Evolutionary conservation across 2,329 filamentous ascomycete species (phyloP).

Genomic region (Teratosphaeria epicoccoides): DNA sequence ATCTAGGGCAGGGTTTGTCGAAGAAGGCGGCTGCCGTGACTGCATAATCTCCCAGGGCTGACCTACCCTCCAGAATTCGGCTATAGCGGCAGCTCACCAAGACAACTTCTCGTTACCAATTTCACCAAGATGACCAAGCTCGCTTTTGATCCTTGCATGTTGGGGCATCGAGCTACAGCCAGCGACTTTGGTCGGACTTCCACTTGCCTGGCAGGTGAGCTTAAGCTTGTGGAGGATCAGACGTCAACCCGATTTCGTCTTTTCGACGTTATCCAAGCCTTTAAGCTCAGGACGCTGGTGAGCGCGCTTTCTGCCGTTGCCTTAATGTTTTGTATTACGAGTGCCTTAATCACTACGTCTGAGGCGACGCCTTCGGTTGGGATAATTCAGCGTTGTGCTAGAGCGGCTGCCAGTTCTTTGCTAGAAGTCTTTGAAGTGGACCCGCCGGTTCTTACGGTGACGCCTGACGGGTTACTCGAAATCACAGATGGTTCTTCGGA

Average conservation of each 20-base stretch:
- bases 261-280: background rate
- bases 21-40: background rate
- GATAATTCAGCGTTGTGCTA: constrained; percentile 4
- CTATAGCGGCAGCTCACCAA: background rate
- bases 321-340: background rate
- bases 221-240: background rate
- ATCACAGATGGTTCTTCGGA: constrained; percentile 26
- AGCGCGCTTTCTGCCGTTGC: background rate
- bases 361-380: background rate
- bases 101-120: background rate
- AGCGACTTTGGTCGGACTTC: background rate
- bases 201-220: background rate
- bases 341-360: background rate
- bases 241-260: background rate
- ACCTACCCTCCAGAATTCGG: background rate
- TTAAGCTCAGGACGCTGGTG: background rate
- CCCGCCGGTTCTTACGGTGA: constrained; percentile 50
- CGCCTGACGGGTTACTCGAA: constrained; percentile 25
- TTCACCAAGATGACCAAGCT: background rate
- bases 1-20: background rate
- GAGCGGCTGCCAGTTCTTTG: constrained; percentile 19
- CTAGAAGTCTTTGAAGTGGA: constrained; percentile 61
- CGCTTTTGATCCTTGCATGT: background rate
- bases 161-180: background rate
- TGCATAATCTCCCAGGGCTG: background rate